A percentile compares a stretch with the other conserved stretches of the same genome.
Conservation (phyloP, 495 filamentous ascomycete species). For the Apiosordaria backusii region DNA sequence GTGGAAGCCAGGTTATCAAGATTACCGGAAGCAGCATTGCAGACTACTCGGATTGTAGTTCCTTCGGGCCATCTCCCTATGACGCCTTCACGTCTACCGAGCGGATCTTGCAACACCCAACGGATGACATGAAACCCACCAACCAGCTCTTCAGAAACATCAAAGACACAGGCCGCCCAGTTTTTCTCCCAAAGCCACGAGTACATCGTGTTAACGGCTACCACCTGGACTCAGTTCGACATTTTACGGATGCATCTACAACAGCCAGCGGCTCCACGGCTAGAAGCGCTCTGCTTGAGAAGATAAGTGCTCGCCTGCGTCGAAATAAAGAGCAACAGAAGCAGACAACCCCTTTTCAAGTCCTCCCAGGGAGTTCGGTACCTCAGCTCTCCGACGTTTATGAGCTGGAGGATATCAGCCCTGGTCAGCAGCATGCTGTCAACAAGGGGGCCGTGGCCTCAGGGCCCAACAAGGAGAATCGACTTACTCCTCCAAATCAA, state of each 20-base stretch:
- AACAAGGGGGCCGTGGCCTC: background rate
- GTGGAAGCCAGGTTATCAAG: constrained; percentile 17
- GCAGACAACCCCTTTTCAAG: constrained; percentile 11
- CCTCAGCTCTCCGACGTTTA: background rate
- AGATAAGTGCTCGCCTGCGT: constrained; percentile 27
- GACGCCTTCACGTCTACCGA: constrained; percentile 24
- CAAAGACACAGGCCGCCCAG: constrained; percentile 24
- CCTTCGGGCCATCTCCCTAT: constrained; percentile 3
- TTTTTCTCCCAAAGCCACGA: constrained; percentile 29
- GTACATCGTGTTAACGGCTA: constrained; percentile 29
- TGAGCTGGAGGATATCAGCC: background rate
- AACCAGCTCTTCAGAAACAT: constrained; percentile 21
- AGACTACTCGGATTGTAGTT: constrained; percentile 32
- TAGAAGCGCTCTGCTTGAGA: constrained; percentile 21
- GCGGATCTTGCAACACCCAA: constrained; percentile 29
- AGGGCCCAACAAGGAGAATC: constrained; percentile 1
- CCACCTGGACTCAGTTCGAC: constrained; percentile 26
- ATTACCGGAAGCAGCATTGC: constrained; percentile 40
- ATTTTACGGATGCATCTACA: constrained; percentile 16
- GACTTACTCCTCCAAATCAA: constrained; percentile 3
- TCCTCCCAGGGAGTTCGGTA: background rate
- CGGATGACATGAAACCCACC: background rate
- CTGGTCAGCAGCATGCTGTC: background rate
- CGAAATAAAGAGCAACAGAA: constrained; percentile 12
- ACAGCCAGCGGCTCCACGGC: constrained; percentile 15